These are phyloP conservation scores for Psilocybe cubensis DNA, from an alignment of 768 basidiomycete genomes.

Conservation along the genomic window DNA sequence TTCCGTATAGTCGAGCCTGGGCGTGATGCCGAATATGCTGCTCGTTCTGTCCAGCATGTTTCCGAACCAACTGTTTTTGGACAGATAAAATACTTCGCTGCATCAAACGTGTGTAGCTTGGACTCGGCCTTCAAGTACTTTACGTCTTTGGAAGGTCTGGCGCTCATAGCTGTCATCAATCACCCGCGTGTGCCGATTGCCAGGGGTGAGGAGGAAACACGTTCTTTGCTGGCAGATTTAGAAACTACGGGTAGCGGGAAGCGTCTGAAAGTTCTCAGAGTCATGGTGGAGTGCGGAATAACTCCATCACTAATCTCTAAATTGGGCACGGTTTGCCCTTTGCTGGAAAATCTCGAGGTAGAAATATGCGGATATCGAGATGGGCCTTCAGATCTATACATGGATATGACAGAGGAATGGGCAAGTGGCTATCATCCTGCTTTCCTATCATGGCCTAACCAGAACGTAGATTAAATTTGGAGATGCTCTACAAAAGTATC, in stretches of 20 bases:
- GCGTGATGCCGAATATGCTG: neutral
- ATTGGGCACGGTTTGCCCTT: conserved; percentile 35
- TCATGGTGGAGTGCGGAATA: conserved; percentile 45
- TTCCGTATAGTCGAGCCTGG: neutral
- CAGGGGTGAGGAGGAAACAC: conserved; percentile 32
- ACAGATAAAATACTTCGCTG: conserved; percentile 37
- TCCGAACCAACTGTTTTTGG: conserved; percentile 26
- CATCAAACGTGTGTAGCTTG: conserved; percentile 42
- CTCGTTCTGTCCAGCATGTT: neutral
- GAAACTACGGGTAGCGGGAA: conserved; percentile 17
- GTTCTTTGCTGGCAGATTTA: conserved; percentile 34
- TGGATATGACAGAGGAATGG: conserved; percentile 39
- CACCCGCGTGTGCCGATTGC: conserved; percentile 42
- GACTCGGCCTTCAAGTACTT: conserved; percentile 34
- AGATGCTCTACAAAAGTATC: conserved; percentile 31
- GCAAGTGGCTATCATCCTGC: conserved; percentile 21
- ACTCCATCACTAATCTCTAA: conserved; percentile 33
- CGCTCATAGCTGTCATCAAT: conserved; percentile 39
- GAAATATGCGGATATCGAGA: conserved; percentile 47
- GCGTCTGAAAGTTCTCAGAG: conserved; percentile 33
- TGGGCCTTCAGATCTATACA: conserved; percentile 22
- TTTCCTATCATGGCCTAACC: neutral
- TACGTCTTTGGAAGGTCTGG: conserved; percentile 34
- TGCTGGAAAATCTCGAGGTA: conserved; percentile 42
- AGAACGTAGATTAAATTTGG: conserved; percentile 34